Evolutionary conservation across 2,329 filamentous ascomycete genomes (phyloP).

Genomic region (Nigrospora sphaerica): DNA sequence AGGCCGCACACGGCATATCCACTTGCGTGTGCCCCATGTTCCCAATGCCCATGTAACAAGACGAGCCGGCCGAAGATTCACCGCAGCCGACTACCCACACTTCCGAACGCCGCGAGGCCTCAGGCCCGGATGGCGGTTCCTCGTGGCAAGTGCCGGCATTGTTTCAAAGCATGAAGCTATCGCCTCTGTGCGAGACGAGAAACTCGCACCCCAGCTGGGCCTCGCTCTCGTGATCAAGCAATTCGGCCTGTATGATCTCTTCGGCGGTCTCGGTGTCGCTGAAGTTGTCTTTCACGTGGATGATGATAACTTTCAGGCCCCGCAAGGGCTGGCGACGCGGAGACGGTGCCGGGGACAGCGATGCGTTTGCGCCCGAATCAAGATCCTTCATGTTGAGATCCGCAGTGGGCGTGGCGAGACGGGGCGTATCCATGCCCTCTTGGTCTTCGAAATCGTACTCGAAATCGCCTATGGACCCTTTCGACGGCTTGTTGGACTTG

Average conservation of each 20-base stretch:
- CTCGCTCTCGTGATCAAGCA: slow-evolving; percentile 59
- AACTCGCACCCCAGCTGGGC: slow-evolving; percentile 73
- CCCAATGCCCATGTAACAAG: too few relatives aligned
- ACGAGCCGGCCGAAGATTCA: too few relatives aligned
- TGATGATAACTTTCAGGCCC: slow-evolving; percentile 76
- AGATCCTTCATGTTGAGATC: slow-evolving; percentile 34
- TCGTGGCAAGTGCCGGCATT: too few relatives aligned
- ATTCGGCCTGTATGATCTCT: slow-evolving; percentile 63
- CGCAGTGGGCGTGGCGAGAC: slow-evolving; percentile 38
- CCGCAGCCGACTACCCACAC: too few relatives aligned
- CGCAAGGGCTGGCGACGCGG: slow-evolving; percentile 40
- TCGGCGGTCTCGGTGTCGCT: slow-evolving; percentile 59
- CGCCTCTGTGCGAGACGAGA: slow-evolving; percentile 60
- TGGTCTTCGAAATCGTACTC: background rate
- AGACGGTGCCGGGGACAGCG: slow-evolving; percentile 7
- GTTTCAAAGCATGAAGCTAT: slow-evolving; percentile 44
- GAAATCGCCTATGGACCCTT: too few relatives aligned
- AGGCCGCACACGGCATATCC: too few relatives aligned
- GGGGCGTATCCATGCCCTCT: slow-evolving; percentile 27
- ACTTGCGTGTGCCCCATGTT: too few relatives aligned
- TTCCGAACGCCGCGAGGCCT: too few relatives aligned
- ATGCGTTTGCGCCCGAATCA: slow-evolving; percentile 13
- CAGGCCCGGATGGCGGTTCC: too few relatives aligned
- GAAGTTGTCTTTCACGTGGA: slow-evolving; percentile 87
- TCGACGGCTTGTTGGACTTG: slow-evolving; percentile 30